phyloP scores from a whole-genome alignment of 352 stramenopile species.

The Globisporangium yorkense region DNA sequence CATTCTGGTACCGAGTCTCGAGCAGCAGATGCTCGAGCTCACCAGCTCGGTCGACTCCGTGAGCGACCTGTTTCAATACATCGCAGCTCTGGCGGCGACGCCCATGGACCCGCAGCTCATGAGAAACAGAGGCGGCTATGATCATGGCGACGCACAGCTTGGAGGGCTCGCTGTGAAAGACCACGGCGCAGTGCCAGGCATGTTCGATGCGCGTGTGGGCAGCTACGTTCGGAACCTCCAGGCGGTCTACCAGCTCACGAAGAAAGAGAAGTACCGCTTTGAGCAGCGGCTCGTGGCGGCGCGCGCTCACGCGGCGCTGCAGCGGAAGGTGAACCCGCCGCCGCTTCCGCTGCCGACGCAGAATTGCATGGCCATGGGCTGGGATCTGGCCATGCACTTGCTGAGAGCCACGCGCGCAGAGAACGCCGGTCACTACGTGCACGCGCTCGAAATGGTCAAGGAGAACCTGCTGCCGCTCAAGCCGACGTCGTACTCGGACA shows the following conservation, averaged over 20 bases:
- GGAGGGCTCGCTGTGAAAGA: conserved; percentile 14
- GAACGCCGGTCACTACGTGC: conserved; percentile 61
- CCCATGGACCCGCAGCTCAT: conserved; percentile 9
- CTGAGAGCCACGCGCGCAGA: conserved; percentile 60
- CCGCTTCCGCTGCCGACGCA: conserved; percentile 76
- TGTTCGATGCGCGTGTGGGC: conserved; percentile 65
- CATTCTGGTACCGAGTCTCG: conserved; percentile 19
- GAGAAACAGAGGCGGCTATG: not conserved
- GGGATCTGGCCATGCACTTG: conserved; percentile 71
- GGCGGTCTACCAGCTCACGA: conserved; percentile 62
- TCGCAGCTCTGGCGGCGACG: conserved; percentile 50
- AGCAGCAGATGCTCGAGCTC: conserved; percentile 71
- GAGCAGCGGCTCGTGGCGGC: conserved; percentile 60
- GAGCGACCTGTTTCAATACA: conserved; percentile 78
- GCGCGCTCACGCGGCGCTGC: conserved; percentile 45
- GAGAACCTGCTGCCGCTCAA: conserved; percentile 62
- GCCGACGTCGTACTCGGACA: conserved; percentile 73
- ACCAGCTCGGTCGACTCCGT: conserved; percentile 70
- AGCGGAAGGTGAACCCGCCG: conserved; percentile 63
- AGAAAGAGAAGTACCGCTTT: conserved; percentile 78
- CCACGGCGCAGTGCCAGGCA: conserved; percentile 15
- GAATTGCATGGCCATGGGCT: conserved; percentile 80
- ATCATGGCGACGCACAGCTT: conserved; percentile 2
- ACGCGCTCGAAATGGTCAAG: conserved; percentile 72
- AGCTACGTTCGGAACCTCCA: conserved; percentile 74